These are phyloP conservation scores for Xerocomus amazonicus DNA, from an alignment of 1,284 basidiomycete genomes.

Conservation along the genomic window DNA sequence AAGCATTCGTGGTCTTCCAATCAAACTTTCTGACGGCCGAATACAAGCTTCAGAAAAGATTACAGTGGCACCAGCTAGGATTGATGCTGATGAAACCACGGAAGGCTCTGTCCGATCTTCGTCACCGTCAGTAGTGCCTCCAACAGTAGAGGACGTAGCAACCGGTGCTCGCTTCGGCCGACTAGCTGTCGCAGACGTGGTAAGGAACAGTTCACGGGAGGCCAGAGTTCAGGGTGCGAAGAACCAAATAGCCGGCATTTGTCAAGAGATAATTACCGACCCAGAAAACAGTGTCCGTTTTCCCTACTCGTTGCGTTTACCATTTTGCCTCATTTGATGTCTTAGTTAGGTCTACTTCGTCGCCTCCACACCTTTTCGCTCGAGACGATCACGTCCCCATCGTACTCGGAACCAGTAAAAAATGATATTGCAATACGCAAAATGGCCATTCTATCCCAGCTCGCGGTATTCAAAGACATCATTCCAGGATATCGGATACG, in stretches of 20 bases:
- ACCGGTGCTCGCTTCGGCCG: constrained; percentile 81
- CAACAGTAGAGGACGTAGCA: constrained; percentile 60
- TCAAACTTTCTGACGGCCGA: constrained; percentile 79
- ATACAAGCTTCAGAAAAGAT: constrained; percentile 59
- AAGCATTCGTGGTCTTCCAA: constrained; percentile 72
- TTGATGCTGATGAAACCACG: constrained; percentile 41
- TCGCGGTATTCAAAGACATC: constrained; percentile 95
- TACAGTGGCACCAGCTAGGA: constrained; percentile 33
- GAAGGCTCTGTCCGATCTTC: constrained; percentile 26
- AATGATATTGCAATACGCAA: constrained; percentile 86
- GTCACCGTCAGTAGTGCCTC: constrained; percentile 19
- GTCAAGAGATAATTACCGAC: constrained; percentile 86
- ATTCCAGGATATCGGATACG: constrained; percentile 92
- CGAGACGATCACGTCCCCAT: constrained; percentile 61
- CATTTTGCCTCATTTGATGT: constrained; percentile 17
- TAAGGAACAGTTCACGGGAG: constrained; percentile 64
- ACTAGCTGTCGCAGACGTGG: constrained; percentile 73
- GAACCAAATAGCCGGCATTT: constrained; percentile 84
- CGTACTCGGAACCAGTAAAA: constrained; percentile 60
- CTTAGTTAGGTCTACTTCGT: constrained; percentile 78
- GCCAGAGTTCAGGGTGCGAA: constrained; percentile 76
- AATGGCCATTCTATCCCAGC: constrained; percentile 85
- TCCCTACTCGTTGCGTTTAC: constrained; percentile 9
- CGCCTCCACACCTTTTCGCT: constrained; percentile 85
- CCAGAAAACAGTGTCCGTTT: constrained; percentile 74